Conservation (phyloP, 164 flowering plant genomes). For the Annona cherimola region DNA sequence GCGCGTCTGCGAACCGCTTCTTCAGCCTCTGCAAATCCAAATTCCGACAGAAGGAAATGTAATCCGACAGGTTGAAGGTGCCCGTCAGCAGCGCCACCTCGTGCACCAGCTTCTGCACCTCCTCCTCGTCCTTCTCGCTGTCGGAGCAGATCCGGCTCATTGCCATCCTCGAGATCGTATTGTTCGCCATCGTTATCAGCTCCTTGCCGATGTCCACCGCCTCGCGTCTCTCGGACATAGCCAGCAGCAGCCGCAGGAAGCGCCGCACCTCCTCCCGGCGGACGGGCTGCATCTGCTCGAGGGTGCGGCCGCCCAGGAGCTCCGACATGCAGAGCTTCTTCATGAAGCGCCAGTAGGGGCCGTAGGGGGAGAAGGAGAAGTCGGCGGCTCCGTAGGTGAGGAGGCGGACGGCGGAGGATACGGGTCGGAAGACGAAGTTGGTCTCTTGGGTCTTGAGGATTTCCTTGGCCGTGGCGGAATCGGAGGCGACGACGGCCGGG, state of each 20-base stretch:
- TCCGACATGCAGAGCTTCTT: conserved; percentile 44
- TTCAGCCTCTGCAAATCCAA: conserved; percentile 42
- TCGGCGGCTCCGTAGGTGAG: conserved; percentile 34
- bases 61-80: conserved; percentile 47
- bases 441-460: conserved; percentile 47
- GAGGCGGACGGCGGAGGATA: conserved; percentile 23
- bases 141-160: conserved; percentile 31
- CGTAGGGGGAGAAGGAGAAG: conserved; percentile 48
- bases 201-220: conserved; percentile 32
- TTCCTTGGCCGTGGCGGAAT: conserved; percentile 37
- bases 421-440: conserved; percentile 32
- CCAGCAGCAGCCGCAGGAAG: conserved; percentile 16
- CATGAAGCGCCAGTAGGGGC: conserved; percentile 61
- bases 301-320: conserved; percentile 35
- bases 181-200: conserved; percentile 35
- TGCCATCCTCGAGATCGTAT: conserved; percentile 43
- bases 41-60: conserved; percentile 33
- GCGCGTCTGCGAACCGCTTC: conserved; percentile 30
- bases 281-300: conserved; percentile 23
- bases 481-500: conserved; percentile 37
- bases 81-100: conserved; percentile 39
- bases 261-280: conserved; percentile 24
- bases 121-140: conserved; percentile 23
- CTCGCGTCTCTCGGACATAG: conserved; percentile 19
- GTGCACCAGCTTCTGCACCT: conserved; percentile 23